phyloP scores from a whole-genome alignment of 768 basidiomycete species.

The Pleurotus platypus region DNA sequence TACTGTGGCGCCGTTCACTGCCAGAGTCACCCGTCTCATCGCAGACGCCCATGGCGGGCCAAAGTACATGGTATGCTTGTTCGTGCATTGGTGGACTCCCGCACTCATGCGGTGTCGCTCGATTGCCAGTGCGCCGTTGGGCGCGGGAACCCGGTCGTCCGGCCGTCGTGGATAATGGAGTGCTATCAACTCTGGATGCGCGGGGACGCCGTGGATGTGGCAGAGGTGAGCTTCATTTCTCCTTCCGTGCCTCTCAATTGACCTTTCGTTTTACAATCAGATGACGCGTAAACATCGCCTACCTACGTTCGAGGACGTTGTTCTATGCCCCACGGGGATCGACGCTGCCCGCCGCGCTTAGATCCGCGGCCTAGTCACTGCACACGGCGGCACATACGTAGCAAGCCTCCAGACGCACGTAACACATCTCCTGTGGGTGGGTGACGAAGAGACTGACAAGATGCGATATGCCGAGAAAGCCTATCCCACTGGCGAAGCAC shows the following conservation, averaged over 20 bases:
- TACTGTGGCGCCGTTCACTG: constrained; percentile 70
- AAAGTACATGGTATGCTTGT: constrained; percentile 66
- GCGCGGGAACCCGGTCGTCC: constrained; percentile 74
- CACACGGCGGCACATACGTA: constrained; percentile 64
- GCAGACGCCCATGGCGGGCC: constrained; percentile 74
- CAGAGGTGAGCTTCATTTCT: constrained; percentile 30
- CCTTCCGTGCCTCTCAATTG: neutral
- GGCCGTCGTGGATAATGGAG: constrained; percentile 73
- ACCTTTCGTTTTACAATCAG: constrained; percentile 29
- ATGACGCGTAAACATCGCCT: constrained; percentile 59
- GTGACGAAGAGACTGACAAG: constrained; percentile 67
- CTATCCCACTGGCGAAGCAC: constrained; percentile 65
- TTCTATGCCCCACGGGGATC: constrained; percentile 72
- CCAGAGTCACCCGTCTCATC: constrained; percentile 84
- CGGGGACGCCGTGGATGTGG: constrained; percentile 75
- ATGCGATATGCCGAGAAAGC: constrained; percentile 77
- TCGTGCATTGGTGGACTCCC: neutral
- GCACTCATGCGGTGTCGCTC: neutral
- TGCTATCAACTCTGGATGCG: constrained; percentile 70
- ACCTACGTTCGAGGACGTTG: constrained; percentile 67
- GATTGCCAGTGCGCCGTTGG: constrained; percentile 71
- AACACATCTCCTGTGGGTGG: constrained; percentile 82
- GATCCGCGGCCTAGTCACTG: constrained; percentile 58
- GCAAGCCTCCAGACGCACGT: constrained; percentile 75
- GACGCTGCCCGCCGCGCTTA: constrained; percentile 55